Percentiles rank a stretch among this genome's conserved stretches.
Conservation (phyloP, 805 yeast genomes). For the Metschnikowia santaceciliae region DNA sequence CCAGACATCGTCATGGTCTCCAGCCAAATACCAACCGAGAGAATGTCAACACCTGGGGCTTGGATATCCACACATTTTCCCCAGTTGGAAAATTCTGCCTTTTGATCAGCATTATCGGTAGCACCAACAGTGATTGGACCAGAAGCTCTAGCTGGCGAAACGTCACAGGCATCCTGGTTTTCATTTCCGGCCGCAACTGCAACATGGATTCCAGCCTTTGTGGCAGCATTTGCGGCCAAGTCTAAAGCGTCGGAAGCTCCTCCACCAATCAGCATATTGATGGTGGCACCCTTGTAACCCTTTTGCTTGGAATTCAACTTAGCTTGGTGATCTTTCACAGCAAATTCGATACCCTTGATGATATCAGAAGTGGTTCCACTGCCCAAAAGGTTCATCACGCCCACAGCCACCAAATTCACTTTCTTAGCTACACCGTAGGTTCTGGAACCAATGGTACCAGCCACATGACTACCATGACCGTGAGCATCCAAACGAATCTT, state of each 20-base stretch:
- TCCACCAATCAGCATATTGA: conserved; percentile 94
- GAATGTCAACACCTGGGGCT: conserved; percentile 91
- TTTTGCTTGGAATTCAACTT: conserved; percentile 49
- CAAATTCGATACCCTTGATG: conserved; percentile 79
- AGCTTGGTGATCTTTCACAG: conserved; percentile 65
- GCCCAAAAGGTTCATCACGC: conserved; percentile 78
- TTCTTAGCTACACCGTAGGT: conserved; percentile 81
- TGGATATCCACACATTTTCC: conserved; percentile 95
- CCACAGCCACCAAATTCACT: conserved; percentile 76
- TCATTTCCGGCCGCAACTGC: conserved; percentile 98
- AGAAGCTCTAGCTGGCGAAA: conserved; percentile 86
- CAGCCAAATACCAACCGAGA: conserved; percentile 40
- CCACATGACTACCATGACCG: conserved; percentile 96
- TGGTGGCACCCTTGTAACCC: conserved; percentile 80
- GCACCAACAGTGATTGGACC: conserved; percentile 94
- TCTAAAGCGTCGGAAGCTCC: conserved; percentile 86
- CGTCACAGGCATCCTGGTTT: conserved; percentile 86
- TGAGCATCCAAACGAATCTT: conserved; percentile 72
- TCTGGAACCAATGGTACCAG: conserved; percentile 87
- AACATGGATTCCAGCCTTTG: conserved; percentile 81
- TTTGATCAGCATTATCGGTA: conserved; percentile 77
- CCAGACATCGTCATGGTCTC: conserved; percentile 47
- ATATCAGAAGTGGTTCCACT: conserved; percentile 83
- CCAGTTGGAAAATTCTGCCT: conserved; percentile 94
- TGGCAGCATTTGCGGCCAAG: conserved; percentile 85